These are phyloP conservation scores for Chlamydomonas sp. DNA, from an alignment of 139 green algal species.

Conservation along the genomic window DNA sequence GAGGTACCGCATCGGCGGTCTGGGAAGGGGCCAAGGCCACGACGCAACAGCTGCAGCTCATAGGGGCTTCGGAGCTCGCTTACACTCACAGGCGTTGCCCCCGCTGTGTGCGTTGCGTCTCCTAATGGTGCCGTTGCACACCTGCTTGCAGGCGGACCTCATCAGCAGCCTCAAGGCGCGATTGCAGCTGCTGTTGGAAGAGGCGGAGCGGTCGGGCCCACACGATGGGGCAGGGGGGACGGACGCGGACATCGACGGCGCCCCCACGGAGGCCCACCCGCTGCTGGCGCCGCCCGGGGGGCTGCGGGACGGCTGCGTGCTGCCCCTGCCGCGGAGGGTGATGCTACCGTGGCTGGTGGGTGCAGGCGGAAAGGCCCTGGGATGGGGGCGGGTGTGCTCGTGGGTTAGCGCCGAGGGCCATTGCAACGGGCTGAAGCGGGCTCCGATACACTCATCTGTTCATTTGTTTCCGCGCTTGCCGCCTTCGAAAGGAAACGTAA, in stretches of 20 bases:
- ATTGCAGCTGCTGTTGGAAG: slow-evolving; percentile 48
- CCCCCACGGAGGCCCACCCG: slow-evolving; percentile 26
- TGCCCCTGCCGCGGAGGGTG: slow-evolving; percentile 45
- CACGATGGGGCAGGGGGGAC: not conserved
- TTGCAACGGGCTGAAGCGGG: not conserved
- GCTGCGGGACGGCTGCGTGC: not conserved
- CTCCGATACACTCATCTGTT: too few species aligned
- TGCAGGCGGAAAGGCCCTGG: not conserved
- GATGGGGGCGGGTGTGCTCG: not conserved
- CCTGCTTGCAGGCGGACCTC: slow-evolving; percentile 36
- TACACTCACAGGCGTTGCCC: not conserved
- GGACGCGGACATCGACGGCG: not conserved
- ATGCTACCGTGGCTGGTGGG: slow-evolving; percentile 54
- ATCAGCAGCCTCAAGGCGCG: slow-evolving; percentile 33
- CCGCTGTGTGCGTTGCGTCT: not conserved
- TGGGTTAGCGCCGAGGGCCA: not conserved
- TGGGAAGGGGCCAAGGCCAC: too few species aligned
- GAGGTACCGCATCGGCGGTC: too few species aligned
- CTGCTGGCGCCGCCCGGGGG: slow-evolving; percentile 23
- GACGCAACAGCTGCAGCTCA: too few species aligned
- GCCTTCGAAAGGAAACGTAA: not conserved
- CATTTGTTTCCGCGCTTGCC: not conserved
- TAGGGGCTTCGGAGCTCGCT: not conserved
- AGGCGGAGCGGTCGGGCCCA: slow-evolving; percentile 16
- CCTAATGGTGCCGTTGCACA: too few species aligned